Evolutionary conservation across 306 rosid species (phyloP), one percentile per base, ranked within the genome.

Genomic region (Medicago ruthenica): DNA sequence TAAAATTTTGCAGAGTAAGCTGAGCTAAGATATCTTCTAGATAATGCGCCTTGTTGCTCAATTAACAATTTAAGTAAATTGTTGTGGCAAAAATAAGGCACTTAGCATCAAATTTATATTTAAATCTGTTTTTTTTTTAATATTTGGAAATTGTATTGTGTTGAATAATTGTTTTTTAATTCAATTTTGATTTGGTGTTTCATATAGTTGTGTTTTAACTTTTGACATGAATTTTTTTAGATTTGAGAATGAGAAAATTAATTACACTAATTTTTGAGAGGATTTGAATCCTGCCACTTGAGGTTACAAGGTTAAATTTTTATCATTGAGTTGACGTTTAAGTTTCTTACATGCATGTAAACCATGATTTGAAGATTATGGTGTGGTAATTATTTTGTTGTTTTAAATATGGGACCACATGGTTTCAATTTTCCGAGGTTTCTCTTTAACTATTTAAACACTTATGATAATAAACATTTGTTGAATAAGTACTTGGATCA

Each of bases 1-100:
- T 71, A 22, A 84, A 84, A 74, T 65, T 76, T 80, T 75, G 81
- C 76, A 71, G 27, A 20, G 66, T 31, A 41, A 80, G 84, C 48
- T 34, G 18, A 45, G 58, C 13, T 73, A 59, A 34, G 67, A 31
- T 61, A 31, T 61, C 41, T 61, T 59, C 58, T 64, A 62, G 78
- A 50, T 27, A 45, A 79, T 18, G 75, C 74, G 72, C 85, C 78
- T 47, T 81, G 47, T 81, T 70, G 73, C 62, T 47, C 21, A 31
- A 15, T 47, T 40, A 66, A 14, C 12, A 65, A 14, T 64, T 76
- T 76, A 3, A 64, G 61, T 72, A 65, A 71, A 64, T 65, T 80
- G 74, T 67, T 55, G 75, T 17, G 77, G 72, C 73, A 70, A 69
- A 70, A 73, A 24, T 47, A 15, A 69, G 83, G 76, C 72, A 69